Percentiles rank a stretch among this genome's conserved stretches.
Conservation (phyloP, 1,284 basidiomycete species). For the Puccinia hordei region DNA sequence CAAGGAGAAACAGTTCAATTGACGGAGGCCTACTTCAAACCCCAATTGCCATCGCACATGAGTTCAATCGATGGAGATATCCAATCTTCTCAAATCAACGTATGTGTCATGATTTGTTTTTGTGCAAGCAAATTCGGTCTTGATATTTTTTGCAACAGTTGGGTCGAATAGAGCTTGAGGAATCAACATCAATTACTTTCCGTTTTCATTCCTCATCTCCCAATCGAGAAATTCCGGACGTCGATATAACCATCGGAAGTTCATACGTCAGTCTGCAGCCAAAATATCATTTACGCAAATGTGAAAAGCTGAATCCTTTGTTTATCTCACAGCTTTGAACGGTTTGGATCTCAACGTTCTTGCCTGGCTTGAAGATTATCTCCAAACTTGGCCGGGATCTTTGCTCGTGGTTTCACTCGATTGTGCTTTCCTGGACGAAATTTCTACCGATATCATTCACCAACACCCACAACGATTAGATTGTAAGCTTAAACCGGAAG, state of each 20-base stretch:
- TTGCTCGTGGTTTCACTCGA: conserved; percentile 98
- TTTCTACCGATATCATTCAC: conserved; percentile 76
- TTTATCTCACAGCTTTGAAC: conserved; percentile 75
- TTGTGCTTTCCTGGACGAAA: conserved; percentile 94
- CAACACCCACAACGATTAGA: conserved; percentile 93
- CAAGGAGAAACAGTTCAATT: too few species aligned
- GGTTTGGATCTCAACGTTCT: conserved; percentile 76
- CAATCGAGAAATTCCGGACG: conserved; percentile 13
- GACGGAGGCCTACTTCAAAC: too few species aligned
- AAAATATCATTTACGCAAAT: not conserved
- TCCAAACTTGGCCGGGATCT: conserved; percentile 93
- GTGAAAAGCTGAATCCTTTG: not conserved
- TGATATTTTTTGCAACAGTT: too few species aligned
- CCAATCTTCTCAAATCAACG: conserved; percentile 49
- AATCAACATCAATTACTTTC: too few species aligned
- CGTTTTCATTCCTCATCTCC: too few species aligned
- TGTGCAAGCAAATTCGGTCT: conserved; percentile 16
- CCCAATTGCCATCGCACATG: conserved; percentile 43
- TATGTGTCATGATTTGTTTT: conserved; percentile 8
- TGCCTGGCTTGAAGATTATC: conserved; percentile 82
- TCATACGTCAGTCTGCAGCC: conserved; percentile 49
- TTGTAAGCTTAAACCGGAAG: too few species aligned
- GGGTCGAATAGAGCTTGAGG: too few species aligned
- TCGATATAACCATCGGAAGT: conserved; percentile 49
- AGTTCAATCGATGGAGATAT: conserved; percentile 51